Conservation (phyloP, 129 eudicot species). For the Rutidosis leptorrhynchoides region DNA sequence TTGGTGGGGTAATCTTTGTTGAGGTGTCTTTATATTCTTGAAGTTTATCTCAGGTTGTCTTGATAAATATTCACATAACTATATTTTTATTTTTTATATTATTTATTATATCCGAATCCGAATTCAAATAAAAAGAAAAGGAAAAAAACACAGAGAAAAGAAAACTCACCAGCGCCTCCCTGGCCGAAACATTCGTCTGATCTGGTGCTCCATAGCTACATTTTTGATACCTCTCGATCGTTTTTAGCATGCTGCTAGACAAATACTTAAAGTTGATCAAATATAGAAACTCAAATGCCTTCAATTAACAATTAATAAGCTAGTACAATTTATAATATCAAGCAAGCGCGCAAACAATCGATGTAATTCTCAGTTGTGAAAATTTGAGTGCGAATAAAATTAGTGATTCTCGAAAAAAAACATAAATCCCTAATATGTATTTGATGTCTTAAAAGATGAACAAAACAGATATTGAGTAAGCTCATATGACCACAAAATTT, state of each 20-base stretch:
- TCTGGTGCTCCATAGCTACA: constrained; percentile 96
- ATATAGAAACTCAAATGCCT: neutral
- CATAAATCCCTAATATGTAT: too few relatives aligned
- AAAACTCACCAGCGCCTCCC: constrained; percentile 70
- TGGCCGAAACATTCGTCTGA: constrained; percentile 52
- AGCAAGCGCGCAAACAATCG: neutral
- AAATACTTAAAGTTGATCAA: neutral
- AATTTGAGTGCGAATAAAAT: too few relatives aligned
- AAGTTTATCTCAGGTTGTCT: neutral
- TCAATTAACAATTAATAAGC: neutral
- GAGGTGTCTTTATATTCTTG: neutral
- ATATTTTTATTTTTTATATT: too few relatives aligned
- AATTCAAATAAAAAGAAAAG: neutral
- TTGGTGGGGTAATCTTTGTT: neutral
- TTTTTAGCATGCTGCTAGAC: constrained; percentile 83
- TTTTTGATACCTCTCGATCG: constrained; percentile 88
- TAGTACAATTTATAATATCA: neutral
- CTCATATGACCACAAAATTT: too few relatives aligned
- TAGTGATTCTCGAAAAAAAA: too few relatives aligned
- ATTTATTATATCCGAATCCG: too few relatives aligned
- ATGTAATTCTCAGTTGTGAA: neutral
- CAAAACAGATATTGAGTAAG: too few relatives aligned
- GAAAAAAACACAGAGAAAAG: constrained; percentile 2
- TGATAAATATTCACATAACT: neutral
- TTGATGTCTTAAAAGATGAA: too few relatives aligned